These are phyloP conservation scores for Penicillium concentricum DNA, from an alignment of 2,329 filamentous ascomycete genomes.

Conservation along the genomic window DNA sequence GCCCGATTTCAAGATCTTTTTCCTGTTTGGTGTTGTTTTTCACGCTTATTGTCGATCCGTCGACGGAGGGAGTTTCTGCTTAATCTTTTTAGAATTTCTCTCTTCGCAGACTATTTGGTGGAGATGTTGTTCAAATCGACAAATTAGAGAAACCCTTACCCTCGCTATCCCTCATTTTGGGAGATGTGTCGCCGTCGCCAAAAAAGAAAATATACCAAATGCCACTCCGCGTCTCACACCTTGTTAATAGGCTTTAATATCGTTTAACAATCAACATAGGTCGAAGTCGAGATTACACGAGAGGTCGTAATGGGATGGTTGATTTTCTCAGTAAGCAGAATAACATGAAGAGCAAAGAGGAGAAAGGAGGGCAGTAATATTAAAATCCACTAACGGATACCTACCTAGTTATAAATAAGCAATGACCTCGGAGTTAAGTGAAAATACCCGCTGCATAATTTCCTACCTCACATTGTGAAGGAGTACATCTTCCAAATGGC, in stretches of 20 bases:
- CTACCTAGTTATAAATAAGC: background rate
- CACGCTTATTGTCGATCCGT: conserved; percentile 15
- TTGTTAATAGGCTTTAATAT: background rate
- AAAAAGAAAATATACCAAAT: background rate
- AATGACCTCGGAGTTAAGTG: background rate
- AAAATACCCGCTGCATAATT: background rate
- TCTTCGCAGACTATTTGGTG: background rate
- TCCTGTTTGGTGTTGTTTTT: background rate
- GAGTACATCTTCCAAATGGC: background rate
- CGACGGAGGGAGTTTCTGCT: conserved; percentile 12
- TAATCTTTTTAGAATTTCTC: background rate
- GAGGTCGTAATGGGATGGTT: background rate
- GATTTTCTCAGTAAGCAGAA: too few relatives aligned
- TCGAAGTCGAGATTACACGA: background rate
- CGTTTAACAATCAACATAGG: background rate
- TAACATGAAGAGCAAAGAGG: background rate
- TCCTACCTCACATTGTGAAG: background rate
- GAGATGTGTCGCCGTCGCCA: background rate
- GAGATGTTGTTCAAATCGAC: background rate
- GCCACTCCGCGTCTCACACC: background rate
- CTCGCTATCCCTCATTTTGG: background rate
- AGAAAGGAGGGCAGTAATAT: background rate
- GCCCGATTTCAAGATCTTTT: conserved; percentile 14
- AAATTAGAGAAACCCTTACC: background rate
- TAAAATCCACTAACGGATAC: background rate